Percentiles rank a stretch among this genome's conserved stretches.
These are phyloP conservation scores for Tuber microsphaerosporum DNA, from an alignment of 495 filamentous ascomycete species.

Conservation along the genomic window DNA sequence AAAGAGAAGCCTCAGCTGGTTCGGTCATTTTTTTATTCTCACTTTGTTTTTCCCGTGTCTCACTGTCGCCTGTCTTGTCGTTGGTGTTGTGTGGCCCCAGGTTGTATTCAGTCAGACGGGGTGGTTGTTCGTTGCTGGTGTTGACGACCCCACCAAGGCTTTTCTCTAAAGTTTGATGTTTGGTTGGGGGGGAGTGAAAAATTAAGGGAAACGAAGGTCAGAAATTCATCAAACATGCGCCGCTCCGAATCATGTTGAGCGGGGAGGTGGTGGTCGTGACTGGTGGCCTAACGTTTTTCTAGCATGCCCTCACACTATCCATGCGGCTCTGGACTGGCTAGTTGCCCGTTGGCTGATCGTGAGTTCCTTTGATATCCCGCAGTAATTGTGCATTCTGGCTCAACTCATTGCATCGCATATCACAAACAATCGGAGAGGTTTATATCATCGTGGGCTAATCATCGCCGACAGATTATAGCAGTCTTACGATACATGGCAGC, in stretches of 20 bases:
- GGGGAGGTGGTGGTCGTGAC: not conserved
- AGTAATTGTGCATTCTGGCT: not conserved
- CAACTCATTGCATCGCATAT: not conserved
- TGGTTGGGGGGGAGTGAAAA: not conserved
- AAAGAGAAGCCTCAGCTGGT: not conserved
- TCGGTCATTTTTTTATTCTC: not conserved
- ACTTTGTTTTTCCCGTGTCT: not conserved
- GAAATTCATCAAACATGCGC: not conserved
- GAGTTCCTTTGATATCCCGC: not conserved
- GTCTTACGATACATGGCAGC: not conserved
- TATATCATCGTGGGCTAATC: not conserved
- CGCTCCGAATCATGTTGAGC: not conserved
- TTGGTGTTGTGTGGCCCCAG: conserved; percentile 4
- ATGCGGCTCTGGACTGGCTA: not conserved
- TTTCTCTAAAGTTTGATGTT: conserved; percentile 5
- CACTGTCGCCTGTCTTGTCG: not conserved
- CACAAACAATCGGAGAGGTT: not conserved
- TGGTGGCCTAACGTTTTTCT: not conserved
- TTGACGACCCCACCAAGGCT: conserved; percentile 18
- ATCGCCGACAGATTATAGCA: not conserved
- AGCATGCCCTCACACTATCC: not conserved
- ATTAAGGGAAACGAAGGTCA: not conserved
- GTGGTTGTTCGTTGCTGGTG: not conserved
- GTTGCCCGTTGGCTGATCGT: not conserved
- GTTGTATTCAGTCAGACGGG: conserved; percentile 1